phyloP scores from a whole-genome alignment of 768 basidiomycete genomes.

The Pseudohyphozyma bogoriensis region DNA sequence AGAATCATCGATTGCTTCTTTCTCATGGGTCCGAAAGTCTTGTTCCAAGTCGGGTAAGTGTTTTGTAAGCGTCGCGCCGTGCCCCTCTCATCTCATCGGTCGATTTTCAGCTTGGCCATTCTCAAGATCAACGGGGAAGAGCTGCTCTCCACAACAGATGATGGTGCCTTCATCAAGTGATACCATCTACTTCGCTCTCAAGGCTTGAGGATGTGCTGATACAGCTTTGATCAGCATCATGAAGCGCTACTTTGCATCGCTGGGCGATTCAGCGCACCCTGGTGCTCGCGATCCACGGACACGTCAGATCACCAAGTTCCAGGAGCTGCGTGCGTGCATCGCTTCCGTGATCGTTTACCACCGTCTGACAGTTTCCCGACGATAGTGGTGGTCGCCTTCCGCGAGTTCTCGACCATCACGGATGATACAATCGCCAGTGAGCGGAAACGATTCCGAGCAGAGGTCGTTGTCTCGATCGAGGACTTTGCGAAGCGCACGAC shows the following conservation, averaged over 20 bases:
- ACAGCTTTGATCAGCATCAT: slow-evolving; percentile 59
- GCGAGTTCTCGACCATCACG: slow-evolving; percentile 83
- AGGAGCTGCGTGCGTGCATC: slow-evolving; percentile 49
- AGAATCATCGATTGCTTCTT: slow-evolving; percentile 42
- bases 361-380: not conserved
- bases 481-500: slow-evolving; percentile 86
- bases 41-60: slow-evolving; percentile 94
- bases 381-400: slow-evolving; percentile 79
- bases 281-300: slow-evolving; percentile 74
- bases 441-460: slow-evolving; percentile 70
- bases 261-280: slow-evolving; percentile 90
- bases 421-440: slow-evolving; percentile 86
- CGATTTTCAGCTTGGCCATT: slow-evolving; percentile 53
- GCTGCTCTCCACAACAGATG: slow-evolving; percentile 84
- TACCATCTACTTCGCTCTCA: too few relatives aligned
- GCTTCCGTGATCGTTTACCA: not conserved
- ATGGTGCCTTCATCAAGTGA: slow-evolving; percentile 90
- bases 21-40: slow-evolving; percentile 96
- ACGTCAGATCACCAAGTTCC: slow-evolving; percentile 91
- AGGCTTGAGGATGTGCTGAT: too few relatives aligned
- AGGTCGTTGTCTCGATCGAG: slow-evolving; percentile 87
- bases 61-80: not conserved
- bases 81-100: not conserved
- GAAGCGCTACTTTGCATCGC: slow-evolving; percentile 85
- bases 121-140: slow-evolving; percentile 95